phyloP scores from a whole-genome alignment of 345 rosid genomes.

The Eucalyptus lansdowneana region DNA sequence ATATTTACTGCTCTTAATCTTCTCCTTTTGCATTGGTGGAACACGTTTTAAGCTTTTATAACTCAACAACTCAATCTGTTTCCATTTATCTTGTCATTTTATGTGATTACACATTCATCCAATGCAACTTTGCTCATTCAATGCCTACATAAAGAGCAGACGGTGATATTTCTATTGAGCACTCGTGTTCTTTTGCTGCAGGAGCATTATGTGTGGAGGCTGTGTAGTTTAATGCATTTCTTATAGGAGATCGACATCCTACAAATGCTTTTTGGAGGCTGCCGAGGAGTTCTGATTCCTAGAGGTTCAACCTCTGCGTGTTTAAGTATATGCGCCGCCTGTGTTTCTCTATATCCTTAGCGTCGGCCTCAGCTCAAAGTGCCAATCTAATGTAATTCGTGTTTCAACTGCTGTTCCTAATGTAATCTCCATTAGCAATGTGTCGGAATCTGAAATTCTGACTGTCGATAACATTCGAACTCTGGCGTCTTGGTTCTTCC shows the following conservation, averaged over 20 bases:
- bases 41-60: neutral
- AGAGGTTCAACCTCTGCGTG: neutral
- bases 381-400: neutral
- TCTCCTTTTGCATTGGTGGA: neutral
- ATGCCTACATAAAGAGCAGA: neutral
- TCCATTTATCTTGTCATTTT: neutral
- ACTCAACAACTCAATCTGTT: neutral
- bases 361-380: neutral
- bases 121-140: neutral
- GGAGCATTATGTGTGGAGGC: constrained; percentile 13
- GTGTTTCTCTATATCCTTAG: neutral
- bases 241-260: neutral
- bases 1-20: neutral
- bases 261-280: neutral
- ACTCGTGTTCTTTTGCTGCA: constrained; percentile 3
- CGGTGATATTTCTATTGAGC: neutral
- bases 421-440: neutral
- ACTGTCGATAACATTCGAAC: neutral
- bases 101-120: neutral
- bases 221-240: neutral
- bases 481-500: neutral
- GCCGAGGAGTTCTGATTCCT: neutral
- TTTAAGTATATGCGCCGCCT: neutral
- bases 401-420: neutral
- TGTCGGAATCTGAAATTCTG: neutral